phyloP scores from a whole-genome alignment of 2,329 filamentous ascomycete species.

The Fusarium brevicatenulatum region DNA sequence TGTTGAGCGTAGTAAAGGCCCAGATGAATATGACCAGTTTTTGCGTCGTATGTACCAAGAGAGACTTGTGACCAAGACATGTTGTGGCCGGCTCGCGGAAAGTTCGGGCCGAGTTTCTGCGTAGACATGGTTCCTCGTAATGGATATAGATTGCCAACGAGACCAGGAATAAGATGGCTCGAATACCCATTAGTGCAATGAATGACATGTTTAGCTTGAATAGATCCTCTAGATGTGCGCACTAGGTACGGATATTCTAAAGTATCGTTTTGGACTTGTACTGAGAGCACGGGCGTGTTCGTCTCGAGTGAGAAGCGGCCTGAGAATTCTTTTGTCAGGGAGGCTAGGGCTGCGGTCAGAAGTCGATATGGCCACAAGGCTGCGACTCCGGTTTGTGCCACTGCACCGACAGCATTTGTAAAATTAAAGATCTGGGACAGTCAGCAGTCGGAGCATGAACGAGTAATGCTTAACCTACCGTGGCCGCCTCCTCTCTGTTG shows the following conservation, averaged over 20 bases:
- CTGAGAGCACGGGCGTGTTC: conserved; percentile 46
- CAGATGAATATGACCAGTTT: conserved; percentile 53
- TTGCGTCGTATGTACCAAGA: conserved; percentile 56
- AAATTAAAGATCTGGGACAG: background rate
- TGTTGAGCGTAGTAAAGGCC: conserved; percentile 43
- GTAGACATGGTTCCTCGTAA: conserved; percentile 59
- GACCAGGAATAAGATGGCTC: conserved; percentile 58
- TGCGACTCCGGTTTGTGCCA: conserved; percentile 54
- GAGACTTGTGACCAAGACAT: conserved; percentile 61
- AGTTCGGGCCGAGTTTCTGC: conserved; percentile 51
- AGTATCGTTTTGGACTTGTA: conserved; percentile 35
- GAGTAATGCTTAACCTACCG: background rate
- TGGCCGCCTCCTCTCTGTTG: background rate
- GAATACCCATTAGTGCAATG: conserved; percentile 67
- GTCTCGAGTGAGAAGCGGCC: conserved; percentile 50
- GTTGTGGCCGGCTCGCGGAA: conserved; percentile 41
- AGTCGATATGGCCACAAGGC: conserved; percentile 61
- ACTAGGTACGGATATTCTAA: conserved; percentile 51
- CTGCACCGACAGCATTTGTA: conserved; percentile 42
- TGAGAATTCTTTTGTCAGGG: conserved; percentile 47
- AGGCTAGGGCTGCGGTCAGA: conserved; percentile 53
- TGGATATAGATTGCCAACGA: conserved; percentile 56
- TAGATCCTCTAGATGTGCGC: conserved; percentile 56
- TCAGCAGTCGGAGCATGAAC: too few species aligned
- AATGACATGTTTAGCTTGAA: conserved; percentile 60